phyloP scores from a whole-genome alignment of 768 basidiomycete species.

The Mycena chlorophos region DNA sequence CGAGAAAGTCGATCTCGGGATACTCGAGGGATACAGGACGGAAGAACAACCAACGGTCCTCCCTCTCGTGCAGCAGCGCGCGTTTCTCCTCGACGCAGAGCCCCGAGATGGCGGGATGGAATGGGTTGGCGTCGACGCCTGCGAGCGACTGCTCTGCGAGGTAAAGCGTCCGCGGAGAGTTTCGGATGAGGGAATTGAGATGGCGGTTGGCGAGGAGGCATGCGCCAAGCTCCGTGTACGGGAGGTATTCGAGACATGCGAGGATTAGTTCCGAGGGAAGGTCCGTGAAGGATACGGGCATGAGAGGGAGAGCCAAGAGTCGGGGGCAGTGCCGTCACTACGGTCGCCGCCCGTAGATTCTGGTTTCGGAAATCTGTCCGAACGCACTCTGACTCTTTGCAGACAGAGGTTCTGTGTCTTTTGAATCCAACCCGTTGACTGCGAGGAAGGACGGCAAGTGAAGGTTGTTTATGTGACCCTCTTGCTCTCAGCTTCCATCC shows the following conservation, averaged over 20 bases:
- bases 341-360: no score
- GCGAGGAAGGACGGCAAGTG: no score
- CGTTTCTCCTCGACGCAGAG: background rate
- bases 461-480: no score
- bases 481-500: no score
- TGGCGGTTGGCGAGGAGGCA: background rate
- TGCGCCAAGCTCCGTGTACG: background rate
- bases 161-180: conserved; percentile 15
- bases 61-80: background rate
- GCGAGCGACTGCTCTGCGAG: conserved; percentile 13
- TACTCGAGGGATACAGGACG: background rate
- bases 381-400: no score
- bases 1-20: background rate
- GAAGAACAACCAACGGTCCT: background rate
- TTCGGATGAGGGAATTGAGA: conserved; percentile 6
- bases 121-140: conserved; percentile 21
- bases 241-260: conserved; percentile 2
- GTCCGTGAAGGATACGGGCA: background rate
- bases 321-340: no score
- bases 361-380: no score
- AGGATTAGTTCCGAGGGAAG: conserved; percentile 5
- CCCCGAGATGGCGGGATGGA: background rate
- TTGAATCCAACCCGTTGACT: no score
- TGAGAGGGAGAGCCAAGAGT: no score
- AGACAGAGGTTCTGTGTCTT: no score